Evolutionary conservation across 805 yeast genomes (phyloP), one percentile per base, ranked within the genome.

Genomic region (Myxozyma melibiosi): DNA sequence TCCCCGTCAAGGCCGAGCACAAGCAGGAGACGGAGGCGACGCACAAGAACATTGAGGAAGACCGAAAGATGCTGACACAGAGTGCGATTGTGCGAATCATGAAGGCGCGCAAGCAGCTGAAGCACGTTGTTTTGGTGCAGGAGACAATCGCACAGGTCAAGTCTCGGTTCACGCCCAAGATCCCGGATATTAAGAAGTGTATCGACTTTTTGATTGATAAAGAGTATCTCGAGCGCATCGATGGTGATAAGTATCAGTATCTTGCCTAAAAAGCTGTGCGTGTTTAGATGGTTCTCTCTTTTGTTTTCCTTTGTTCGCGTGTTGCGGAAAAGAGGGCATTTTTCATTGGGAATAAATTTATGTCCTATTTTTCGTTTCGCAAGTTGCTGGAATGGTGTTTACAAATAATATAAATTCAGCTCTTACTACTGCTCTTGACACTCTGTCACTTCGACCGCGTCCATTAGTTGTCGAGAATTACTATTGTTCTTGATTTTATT

Each of bases 61-160:
- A 90, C 59, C 82, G 97, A 69, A 86, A 86, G 73, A 84, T 87
- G 68, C 85, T 85, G 74, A 77, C 94, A 66, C 88, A 90, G 68
- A 97, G 98, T 1, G 88, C 96, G 68, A 90, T 94, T 73, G 98
- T 92, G 38, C 81, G 99, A 67, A 88, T 92, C 68, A 94, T 92
- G 98, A 92, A 92, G 76, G 91, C 97, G 0, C 81, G 97, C 68
- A 88, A 90, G 71, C 79, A 78, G 42, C 76, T 89, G 66, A 82
- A 83, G 63, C 97, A 91, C 70, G 86, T 85, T 47, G 85, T 84
- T 53, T 79, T 92, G 67, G 84, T 90, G 40, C 88, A 86, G 66
- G 98, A 92, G 71, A 92, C 91, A 40, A 84, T 89, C 66, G 86
- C 88, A 58, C 96, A 90, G 70, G 83, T 96, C 2, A 84, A 84